These are phyloP conservation scores for Penicillium antarcticum DNA, from an alignment of 495 filamentous ascomycete genomes.

Conservation along the genomic window DNA sequence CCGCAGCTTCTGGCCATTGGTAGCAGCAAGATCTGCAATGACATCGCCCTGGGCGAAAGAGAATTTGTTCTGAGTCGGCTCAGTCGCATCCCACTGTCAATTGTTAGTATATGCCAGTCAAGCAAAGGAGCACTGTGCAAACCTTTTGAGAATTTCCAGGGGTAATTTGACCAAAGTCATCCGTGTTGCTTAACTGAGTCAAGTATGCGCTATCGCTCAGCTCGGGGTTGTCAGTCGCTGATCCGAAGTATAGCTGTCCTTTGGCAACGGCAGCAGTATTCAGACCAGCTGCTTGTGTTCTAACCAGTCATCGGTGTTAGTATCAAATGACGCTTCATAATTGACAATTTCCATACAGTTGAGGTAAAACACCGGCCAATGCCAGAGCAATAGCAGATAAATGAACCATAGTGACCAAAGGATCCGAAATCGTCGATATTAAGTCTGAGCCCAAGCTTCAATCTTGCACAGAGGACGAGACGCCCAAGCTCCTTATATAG, in stretches of 20 bases:
- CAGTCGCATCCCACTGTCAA: slow-evolving; percentile 46
- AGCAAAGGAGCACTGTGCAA: neutral
- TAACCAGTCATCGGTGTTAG: slow-evolving; percentile 2
- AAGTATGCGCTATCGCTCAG: slow-evolving; percentile 50
- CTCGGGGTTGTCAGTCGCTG: slow-evolving; percentile 53
- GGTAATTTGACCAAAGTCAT: slow-evolving; percentile 57
- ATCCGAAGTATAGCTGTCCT: slow-evolving; percentile 57
- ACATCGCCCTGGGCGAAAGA: slow-evolving; percentile 47
- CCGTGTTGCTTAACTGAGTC: slow-evolving; percentile 39
- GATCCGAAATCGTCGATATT: neutral
- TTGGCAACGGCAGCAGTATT: slow-evolving; percentile 51
- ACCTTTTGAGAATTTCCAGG: slow-evolving; percentile 59
- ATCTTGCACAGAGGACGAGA: neutral
- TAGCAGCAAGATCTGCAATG: slow-evolving; percentile 46
- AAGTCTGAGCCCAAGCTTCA: neutral
- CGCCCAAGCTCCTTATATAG: slow-evolving; percentile 3
- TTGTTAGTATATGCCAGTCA: neutral
- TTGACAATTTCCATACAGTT: slow-evolving; percentile 11
- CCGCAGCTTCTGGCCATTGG: slow-evolving; percentile 52
- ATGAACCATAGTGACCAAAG: slow-evolving; percentile 21
- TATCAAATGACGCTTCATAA: neutral
- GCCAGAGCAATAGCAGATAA: slow-evolving; percentile 17
- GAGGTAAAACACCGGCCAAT: slow-evolving; percentile 25
- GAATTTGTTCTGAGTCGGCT: slow-evolving; percentile 49
- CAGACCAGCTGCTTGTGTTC: slow-evolving; percentile 28